Conservation (phyloP, 495 filamentous ascomycete genomes). For the Podospora comata region DNA sequence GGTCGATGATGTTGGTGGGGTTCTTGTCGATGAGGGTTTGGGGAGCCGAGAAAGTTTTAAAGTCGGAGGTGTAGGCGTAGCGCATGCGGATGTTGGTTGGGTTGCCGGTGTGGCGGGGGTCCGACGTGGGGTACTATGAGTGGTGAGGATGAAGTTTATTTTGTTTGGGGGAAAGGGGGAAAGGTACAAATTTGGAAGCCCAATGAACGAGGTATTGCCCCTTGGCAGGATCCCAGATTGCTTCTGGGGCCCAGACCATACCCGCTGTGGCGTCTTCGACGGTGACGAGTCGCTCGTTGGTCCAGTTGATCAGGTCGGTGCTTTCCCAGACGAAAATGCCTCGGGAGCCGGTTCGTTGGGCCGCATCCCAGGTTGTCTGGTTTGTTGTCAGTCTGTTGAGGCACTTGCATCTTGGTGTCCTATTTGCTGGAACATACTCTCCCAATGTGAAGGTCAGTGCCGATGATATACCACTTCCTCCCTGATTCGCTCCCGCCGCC, state of each 20-base stretch:
- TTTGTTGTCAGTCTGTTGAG: conserved; percentile 6
- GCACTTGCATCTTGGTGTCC: neutral
- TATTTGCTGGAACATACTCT: conserved; percentile 32
- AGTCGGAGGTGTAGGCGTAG: conserved; percentile 46
- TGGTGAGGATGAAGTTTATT: neutral
- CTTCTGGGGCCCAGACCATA: conserved; percentile 57
- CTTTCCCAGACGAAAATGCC: conserved; percentile 56
- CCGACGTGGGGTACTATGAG: conserved; percentile 40
- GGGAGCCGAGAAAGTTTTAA: conserved; percentile 40
- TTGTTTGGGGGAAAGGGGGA: neutral
- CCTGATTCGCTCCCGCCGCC: conserved; percentile 48
- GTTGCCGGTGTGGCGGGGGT: conserved; percentile 37
- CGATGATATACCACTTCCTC: conserved; percentile 55
- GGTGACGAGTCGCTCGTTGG: conserved; percentile 44
- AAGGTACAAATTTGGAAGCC: conserved; percentile 49
- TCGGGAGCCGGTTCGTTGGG: conserved; percentile 46
- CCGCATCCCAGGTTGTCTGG: conserved; percentile 51
- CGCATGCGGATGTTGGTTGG: conserved; percentile 43
- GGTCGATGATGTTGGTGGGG: conserved; percentile 46
- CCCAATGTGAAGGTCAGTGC: conserved; percentile 52
- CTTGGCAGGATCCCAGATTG: conserved; percentile 51
- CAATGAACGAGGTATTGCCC: conserved; percentile 52
- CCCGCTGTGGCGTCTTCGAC: conserved; percentile 50
- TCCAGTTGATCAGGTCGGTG: conserved; percentile 49
- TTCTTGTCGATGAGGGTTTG: conserved; percentile 45